Evolutionary conservation across 2,329 filamentous ascomycete species (phyloP), one percentile per base, ranked within the genome.

Genomic region (Tolypocladium endophyticum): DNA sequence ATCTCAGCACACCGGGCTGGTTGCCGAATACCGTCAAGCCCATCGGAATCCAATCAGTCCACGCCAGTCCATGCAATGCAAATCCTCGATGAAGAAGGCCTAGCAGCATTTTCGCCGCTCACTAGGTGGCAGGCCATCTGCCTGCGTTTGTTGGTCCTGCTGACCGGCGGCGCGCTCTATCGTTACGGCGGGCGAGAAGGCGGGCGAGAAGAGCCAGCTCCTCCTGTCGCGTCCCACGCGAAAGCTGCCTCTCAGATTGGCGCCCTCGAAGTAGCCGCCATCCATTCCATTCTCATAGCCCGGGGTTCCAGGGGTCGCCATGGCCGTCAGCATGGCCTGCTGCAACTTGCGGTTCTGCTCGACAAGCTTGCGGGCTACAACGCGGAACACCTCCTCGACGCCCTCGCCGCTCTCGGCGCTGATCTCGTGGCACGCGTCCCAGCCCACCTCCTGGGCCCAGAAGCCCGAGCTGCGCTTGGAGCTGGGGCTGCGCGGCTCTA

Each of bases 361-460:
- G 65, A 85, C 83, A 60, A 86, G 79, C 71, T 86, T 86, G 61
- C 83, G 76, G 41, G 82, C 81, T 18, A 86, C 82, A 50, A 85
- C 83, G 25, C 93, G 83, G 68, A 97, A 97, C 0, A 99, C 92
- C 74, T 97, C 94, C 67, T 97, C 94, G 23, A 99, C 92, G 23
- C 93, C 93, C 77, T 97, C 92, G 60, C 92, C 92, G 68, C 88
- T 92, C 78, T 95, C 93, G 55, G 93, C 92, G 66, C 87, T 92
- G 70, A 99, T 93, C 77, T 99, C 94, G 73, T 97, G 94, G 72
- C 93, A 97, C 63, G 92, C 95, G 69, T 97, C 92, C 92, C 93
- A 97, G 58, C 92, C 92, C 7, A 92, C 86, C 70, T 97, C 92
- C 72, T 94, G 90, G 28, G 88, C 91, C 92, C 92, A 97, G 74